Evolutionary conservation across 257 asterid species (phyloP), one percentile per base, ranked within the genome.

Genomic region (Scutellaria galericulata): DNA sequence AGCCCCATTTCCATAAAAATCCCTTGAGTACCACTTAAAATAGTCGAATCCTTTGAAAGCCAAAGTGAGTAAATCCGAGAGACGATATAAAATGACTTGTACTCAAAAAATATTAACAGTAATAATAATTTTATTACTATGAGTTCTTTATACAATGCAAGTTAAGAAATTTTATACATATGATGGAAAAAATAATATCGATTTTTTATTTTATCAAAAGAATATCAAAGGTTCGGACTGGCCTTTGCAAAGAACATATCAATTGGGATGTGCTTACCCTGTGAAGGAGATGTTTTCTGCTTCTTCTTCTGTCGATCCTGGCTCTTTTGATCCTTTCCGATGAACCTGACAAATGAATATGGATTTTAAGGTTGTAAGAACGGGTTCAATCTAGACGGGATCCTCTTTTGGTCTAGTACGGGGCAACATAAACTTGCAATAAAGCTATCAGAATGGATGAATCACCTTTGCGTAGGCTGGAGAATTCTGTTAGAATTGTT

Each of bases 231-330:
- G 57, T 84, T 77, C 71, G 80, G 88, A 78, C 73, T 82, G 15
- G 80, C 76, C 75, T 88, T 91, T 6, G 81, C 73, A 71, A 94
- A 94, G 83, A 91, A 94, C 62, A 57, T 70, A 71, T 94, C 90
- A 46, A 94, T 94, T 6, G 97, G 96, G 71, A 89, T 79, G 83
- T 87, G 87, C 79, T 85, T 93, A 73, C 84, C 83, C 31, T 41
- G 59, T 7, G 85, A 54, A 27, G 88, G 82, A 63, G 87, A 85
- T 51, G 80, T 45, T 70, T 89, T 93, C 74, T 75, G 86, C 86
- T 84, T 91, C 91, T 93, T 91, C 78, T 69, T 84, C 68, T 65
- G 85, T 75, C 82, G 79, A 59, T 69, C 37, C 5, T 62, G 82
- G 81, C 73, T 75, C 76, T 54, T 73, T 61, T 73, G 80, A 20